These are phyloP conservation scores for Torulaspora indica DNA, from an alignment of 805 yeast species.

Conservation along the genomic window DNA sequence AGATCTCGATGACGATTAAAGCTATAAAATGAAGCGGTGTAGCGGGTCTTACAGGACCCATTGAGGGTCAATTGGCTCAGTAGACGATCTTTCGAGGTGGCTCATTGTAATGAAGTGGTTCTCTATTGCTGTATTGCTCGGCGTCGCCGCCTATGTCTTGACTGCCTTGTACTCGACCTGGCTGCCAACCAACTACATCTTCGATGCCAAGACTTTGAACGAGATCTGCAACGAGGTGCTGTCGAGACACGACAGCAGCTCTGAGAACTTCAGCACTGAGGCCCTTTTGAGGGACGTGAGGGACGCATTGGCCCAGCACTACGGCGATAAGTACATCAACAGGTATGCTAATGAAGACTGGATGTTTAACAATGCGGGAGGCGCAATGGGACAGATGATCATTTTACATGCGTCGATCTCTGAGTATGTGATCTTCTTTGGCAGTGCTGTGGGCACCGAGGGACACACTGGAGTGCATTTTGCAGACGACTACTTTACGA, in stretches of 20 bases:
- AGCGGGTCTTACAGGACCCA: background rate
- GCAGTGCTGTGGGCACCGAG: constrained; percentile 89
- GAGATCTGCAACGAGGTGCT: constrained; percentile 53
- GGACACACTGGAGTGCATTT: constrained; percentile 95
- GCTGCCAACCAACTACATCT: constrained; percentile 67
- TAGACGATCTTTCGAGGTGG: background rate
- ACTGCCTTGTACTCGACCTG: constrained; percentile 46
- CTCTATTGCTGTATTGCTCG: constrained; percentile 17
- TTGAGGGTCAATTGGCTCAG: background rate
- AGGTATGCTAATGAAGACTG: constrained; percentile 73
- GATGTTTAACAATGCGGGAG: constrained; percentile 97
- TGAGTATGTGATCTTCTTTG: constrained; percentile 90
- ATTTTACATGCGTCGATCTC: constrained; percentile 91
- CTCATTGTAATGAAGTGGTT: constrained; percentile 25
- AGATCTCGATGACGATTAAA: background rate
- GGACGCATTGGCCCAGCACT: constrained; percentile 50
- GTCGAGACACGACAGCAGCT: constrained; percentile 38
- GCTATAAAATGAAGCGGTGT: background rate
- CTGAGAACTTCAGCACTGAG: constrained; percentile 53
- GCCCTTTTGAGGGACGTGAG: constrained; percentile 61
- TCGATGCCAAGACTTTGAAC: constrained; percentile 62
- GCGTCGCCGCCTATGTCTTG: constrained; percentile 24
- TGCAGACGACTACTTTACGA: constrained; percentile 96
- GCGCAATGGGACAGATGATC: constrained; percentile 97
- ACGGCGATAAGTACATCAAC: constrained; percentile 71